Evolutionary conservation across 768 basidiomycete genomes (phyloP).

Genomic region (Lactifluus volemus): DNA sequence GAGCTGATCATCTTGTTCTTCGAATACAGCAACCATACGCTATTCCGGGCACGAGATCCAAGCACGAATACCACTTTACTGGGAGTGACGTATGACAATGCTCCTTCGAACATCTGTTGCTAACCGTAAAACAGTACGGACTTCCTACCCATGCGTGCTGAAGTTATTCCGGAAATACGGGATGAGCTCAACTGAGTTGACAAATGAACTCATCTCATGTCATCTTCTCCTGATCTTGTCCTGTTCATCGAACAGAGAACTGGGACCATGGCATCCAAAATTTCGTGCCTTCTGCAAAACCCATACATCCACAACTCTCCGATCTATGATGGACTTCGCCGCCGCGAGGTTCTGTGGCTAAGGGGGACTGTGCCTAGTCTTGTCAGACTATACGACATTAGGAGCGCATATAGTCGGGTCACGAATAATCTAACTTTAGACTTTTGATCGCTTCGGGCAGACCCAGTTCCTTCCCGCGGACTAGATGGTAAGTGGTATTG

Average conservation of each 20-base stretch:
- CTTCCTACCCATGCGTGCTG: conserved; percentile 11
- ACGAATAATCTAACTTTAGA: background rate
- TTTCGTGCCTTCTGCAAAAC: conserved; percentile 5
- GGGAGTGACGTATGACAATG: background rate
- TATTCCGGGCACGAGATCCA: background rate
- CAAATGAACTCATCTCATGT: conserved; percentile 3
- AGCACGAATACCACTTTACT: background rate
- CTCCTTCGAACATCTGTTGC: conserved; percentile 11
- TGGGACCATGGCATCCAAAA: conserved; percentile 13
- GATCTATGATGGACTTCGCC: too few relatives aligned
- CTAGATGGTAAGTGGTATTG: background rate
- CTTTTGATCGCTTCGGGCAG: background rate
- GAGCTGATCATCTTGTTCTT: conserved; percentile 3
- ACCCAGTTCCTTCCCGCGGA: background rate
- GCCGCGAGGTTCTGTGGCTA: background rate
- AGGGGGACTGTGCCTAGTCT: background rate
- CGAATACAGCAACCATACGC: conserved; percentile 7
- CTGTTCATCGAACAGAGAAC: background rate
- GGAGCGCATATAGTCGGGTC: background rate
- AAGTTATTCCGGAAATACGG: background rate
- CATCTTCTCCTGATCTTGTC: conserved; percentile 1
- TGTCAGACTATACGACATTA: conserved; percentile 13
- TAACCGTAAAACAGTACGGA: conserved; percentile 1
- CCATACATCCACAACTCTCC: too few relatives aligned
- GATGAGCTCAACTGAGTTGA: background rate